Conservation (phyloP, 2,329 filamentous ascomycete genomes). For the Colletotrichum musae region DNA sequence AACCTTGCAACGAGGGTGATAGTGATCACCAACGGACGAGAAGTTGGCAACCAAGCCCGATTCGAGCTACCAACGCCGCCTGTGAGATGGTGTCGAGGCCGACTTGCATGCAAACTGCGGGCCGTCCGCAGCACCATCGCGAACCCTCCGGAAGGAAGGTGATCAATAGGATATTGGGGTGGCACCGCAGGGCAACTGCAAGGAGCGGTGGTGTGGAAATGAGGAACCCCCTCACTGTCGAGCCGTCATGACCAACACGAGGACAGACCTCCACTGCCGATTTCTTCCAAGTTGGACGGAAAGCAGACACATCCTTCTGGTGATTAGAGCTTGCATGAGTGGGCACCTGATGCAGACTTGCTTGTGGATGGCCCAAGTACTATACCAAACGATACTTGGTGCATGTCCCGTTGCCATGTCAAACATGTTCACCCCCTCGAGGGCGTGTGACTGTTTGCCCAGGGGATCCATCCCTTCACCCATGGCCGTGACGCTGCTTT, state of each 20-base stretch:
- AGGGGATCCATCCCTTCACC: slow-evolving; percentile 9
- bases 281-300: slow-evolving; percentile 12
- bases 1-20: slow-evolving; percentile 2
- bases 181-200: slow-evolving; percentile 14
- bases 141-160: neutral
- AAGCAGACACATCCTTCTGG: slow-evolving; percentile 20
- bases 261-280: slow-evolving; percentile 1
- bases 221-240: slow-evolving; percentile 8
- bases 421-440: neutral
- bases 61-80: neutral
- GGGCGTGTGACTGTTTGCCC: slow-evolving; percentile 12
- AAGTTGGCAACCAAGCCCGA: slow-evolving; percentile 15
- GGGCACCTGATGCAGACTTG: slow-evolving; percentile 24
- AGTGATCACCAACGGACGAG: slow-evolving; percentile 6
- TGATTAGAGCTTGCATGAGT: slow-evolving; percentile 38
- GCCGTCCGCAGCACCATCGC: slow-evolving; percentile 25
- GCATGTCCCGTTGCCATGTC: slow-evolving; percentile 10
- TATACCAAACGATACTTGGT: slow-evolving; percentile 38
- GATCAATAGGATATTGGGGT: slow-evolving; percentile 11
- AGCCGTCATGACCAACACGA: slow-evolving; percentile 26
- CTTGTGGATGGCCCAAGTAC: slow-evolving; percentile 35
- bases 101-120: slow-evolving; percentile 28
- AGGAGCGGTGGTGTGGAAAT: slow-evolving; percentile 13
- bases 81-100: slow-evolving; percentile 15
- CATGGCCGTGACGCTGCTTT: slow-evolving; percentile 10